Conservation (phyloP, 1,284 basidiomycete genomes). For the Ustilago loliicola region DNA sequence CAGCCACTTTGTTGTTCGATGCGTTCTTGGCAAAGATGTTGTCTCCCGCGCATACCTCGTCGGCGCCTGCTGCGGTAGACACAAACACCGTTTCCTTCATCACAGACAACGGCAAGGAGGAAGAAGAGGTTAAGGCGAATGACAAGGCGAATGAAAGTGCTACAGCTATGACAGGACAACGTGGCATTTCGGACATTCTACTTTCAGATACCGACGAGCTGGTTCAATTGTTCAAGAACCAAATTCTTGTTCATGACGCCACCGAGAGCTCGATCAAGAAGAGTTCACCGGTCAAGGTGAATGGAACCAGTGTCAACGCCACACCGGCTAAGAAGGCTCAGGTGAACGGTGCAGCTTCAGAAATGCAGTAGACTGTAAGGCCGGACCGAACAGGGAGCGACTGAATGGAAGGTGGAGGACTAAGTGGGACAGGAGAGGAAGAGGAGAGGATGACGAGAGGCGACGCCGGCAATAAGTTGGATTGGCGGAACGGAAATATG, state of each 20-base stretch:
- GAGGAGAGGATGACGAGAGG: neutral
- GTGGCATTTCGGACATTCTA: conserved; percentile 34
- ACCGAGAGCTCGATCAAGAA: neutral
- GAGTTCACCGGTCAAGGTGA: conserved; percentile 10
- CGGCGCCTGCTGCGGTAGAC: neutral
- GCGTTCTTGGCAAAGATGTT: conserved; percentile 80
- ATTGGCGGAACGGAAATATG: conserved; percentile 15
- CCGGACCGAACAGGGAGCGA: neutral
- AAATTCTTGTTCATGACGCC: conserved; percentile 21
- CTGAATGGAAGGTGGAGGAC: neutral
- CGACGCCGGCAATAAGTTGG: conserved; percentile 20
- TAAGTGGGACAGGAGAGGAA: neutral
- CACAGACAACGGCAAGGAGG: conserved; percentile 9
- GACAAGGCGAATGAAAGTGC: neutral
- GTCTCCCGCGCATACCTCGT: conserved; percentile 57
- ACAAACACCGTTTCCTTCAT: neutral
- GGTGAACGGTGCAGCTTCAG: conserved; percentile 17
- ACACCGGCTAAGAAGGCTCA: conserved; percentile 31
- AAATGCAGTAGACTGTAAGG: neutral
- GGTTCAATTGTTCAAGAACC: conserved; percentile 40
- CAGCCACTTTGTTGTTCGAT: conserved; percentile 81
- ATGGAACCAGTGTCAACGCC: conserved; percentile 7
- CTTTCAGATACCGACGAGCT: conserved; percentile 44
- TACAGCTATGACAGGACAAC: neutral
- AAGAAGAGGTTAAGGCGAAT: neutral